Conservation (phyloP, 805 yeast species). For the Yarrowia alimentaria region DNA sequence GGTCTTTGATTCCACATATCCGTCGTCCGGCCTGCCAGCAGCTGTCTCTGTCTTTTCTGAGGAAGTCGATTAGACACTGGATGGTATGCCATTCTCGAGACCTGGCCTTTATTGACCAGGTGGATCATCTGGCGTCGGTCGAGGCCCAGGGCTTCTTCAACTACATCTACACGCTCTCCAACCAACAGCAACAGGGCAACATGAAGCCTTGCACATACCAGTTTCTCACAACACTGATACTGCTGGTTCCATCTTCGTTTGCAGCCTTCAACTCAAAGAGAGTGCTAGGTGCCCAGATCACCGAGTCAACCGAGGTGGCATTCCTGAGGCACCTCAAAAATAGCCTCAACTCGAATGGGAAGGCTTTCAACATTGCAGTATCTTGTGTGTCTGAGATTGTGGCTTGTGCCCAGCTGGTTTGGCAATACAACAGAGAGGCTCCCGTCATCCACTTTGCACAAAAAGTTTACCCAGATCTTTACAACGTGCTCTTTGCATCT, state of each 20-base stretch:
- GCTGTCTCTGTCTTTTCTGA: slow-evolving; percentile 1
- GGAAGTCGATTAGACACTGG: slow-evolving; percentile 15
- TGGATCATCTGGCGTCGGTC: slow-evolving; percentile 4
- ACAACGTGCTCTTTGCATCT: slow-evolving; percentile 10
- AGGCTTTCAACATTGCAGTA: slow-evolving; percentile 16
- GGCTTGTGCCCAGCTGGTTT: slow-evolving; percentile 19
- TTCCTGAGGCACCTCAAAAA: slow-evolving; percentile 13
- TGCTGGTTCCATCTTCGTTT: slow-evolving; percentile 12
- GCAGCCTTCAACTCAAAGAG: background rate
- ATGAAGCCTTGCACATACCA: slow-evolving; percentile 7
- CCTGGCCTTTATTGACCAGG: slow-evolving; percentile 13
- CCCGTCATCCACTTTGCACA: slow-evolving; percentile 14
- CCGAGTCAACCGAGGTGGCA: slow-evolving; percentile 9
- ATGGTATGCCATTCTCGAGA: slow-evolving; percentile 20
- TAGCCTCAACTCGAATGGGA: slow-evolving; percentile 23
- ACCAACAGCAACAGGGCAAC: slow-evolving; percentile 18
- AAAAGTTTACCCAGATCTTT: slow-evolving; percentile 11
- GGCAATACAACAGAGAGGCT: slow-evolving; percentile 11
- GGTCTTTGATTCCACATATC: slow-evolving; percentile 23
- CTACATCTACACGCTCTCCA: slow-evolving; percentile 23
- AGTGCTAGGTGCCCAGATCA: background rate
- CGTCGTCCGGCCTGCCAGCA: slow-evolving; percentile 11
- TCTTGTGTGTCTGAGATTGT: slow-evolving; percentile 24
- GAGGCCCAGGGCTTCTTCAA: slow-evolving; percentile 25
- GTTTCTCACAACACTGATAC: slow-evolving; percentile 14